phyloP scores from a whole-genome alignment of 2,329 filamentous ascomycete genomes.

The Raffaelea ambrosiae region DNA sequence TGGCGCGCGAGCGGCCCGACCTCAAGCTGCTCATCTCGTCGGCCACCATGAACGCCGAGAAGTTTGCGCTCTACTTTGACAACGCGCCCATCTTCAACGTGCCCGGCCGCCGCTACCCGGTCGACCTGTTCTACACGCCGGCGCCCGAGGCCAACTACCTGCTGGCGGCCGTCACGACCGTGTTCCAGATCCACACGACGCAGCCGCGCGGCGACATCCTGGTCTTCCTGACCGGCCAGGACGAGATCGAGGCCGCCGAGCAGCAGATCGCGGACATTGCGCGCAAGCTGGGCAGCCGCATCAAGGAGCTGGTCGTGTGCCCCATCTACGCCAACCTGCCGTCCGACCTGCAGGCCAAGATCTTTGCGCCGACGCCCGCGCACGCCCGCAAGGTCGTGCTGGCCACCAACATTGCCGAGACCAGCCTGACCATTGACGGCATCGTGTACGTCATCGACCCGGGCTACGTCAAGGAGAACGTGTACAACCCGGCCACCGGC shows the following conservation, averaged over 20 bases:
- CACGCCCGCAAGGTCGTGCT: conserved; percentile 84
- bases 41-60: conserved; percentile 88
- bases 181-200: conserved; percentile 89
- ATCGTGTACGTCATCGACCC: conserved; percentile 95
- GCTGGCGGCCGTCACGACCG: conserved; percentile 80
- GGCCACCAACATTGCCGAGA: conserved; percentile 96
- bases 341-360: conserved; percentile 82
- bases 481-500: conserved; percentile 83
- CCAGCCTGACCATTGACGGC: conserved; percentile 88
- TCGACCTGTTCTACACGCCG: conserved; percentile 84
- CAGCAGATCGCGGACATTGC: conserved; percentile 78
- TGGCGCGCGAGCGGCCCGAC: conserved; percentile 73
- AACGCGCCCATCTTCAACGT: conserved; percentile 92
- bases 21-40: conserved; percentile 87
- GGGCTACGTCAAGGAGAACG: conserved; percentile 91
- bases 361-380: conserved; percentile 86
- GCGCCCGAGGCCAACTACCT: conserved; percentile 93
- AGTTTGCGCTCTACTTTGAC: conserved; percentile 87
- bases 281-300: conserved; percentile 73
- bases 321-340: conserved; percentile 94
- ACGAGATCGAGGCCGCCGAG: conserved; percentile 88
- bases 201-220: conserved; percentile 83
- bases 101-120: conserved; percentile 78
- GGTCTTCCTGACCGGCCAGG: conserved; percentile 90
- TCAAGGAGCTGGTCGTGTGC: conserved; percentile 80